These are phyloP conservation scores for Didymella pinodella DNA, from an alignment of 2,329 filamentous ascomycete species.

Conservation along the genomic window DNA sequence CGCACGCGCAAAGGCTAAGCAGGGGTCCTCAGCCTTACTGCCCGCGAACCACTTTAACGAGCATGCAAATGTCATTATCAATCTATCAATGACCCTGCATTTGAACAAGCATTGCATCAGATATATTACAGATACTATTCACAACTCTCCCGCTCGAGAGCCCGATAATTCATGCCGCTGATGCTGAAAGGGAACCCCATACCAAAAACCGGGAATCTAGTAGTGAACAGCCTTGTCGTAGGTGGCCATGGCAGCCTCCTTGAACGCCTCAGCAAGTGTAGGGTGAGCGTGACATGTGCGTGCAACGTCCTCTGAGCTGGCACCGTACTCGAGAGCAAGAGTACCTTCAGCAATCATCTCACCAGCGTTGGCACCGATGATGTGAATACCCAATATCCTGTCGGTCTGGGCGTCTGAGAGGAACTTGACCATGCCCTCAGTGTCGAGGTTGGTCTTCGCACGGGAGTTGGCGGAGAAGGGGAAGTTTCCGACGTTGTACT, in stretches of 20 bases:
- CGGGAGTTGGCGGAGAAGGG: slow-evolving; percentile 98
- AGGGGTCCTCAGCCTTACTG: slow-evolving; percentile 34
- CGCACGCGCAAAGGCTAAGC: slow-evolving; percentile 30
- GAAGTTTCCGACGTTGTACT: slow-evolving; percentile 93
- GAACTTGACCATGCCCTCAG: slow-evolving; percentile 97
- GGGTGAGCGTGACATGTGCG: slow-evolving; percentile 97
- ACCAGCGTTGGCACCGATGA: slow-evolving; percentile 92
- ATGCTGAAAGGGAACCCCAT: slow-evolving; percentile 43
- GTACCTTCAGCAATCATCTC: slow-evolving; percentile 99
- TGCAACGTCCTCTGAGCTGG: slow-evolving; percentile 74
- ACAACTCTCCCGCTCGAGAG: slow-evolving; percentile 50
- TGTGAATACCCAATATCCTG: slow-evolving; percentile 93
- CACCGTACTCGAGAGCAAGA: slow-evolving; percentile 94
- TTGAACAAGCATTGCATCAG: slow-evolving; percentile 42
- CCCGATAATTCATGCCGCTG: slow-evolving; percentile 45
- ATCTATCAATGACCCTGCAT: slow-evolving; percentile 22
- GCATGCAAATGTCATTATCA: neutral
- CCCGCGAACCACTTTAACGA: slow-evolving; percentile 5
- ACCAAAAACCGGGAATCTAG: slow-evolving; percentile 56
- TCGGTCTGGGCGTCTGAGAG: slow-evolving; percentile 96
- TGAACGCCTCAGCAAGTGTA: slow-evolving; percentile 95
- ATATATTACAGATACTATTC: slow-evolving; percentile 53
- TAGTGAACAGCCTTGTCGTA: slow-evolving; percentile 96
- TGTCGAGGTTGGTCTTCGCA: slow-evolving; percentile 98
- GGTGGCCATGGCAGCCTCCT: slow-evolving; percentile 98